Evolutionary conservation across 208 protist genomes (phyloP), one percentile per base, ranked within the genome.

Genomic region (Leishmania amazonensis): DNA sequence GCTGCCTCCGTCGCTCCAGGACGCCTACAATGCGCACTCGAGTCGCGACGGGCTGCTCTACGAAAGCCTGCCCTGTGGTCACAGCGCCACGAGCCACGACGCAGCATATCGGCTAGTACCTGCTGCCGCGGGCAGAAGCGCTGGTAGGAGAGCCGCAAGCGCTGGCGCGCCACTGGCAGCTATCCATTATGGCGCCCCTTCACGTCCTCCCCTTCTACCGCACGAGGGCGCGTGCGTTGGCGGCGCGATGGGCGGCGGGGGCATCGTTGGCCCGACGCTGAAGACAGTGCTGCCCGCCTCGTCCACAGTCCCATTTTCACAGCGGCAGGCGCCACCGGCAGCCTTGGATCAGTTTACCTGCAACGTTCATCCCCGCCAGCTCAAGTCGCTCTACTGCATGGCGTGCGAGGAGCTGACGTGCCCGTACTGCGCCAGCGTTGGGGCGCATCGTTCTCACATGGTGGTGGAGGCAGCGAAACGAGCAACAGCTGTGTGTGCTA

Each of bases 371-470:
- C 80, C 42, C 40, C 79, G 70, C 21, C 83, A 89, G 60, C 35
- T 89, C 54, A 78, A 88, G 68, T 87, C 85, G 38, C 83, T 95
- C 21, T 94, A 88, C 85, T 95, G 92, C 78, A 77, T 57, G 0
- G 85, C 81, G 45, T 95, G 92, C 79, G 64, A 76, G 24, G 84
- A 88, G 80, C 85, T 93, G 62, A 87, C 86, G 57, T 95, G 92
- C 77, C 88, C 92, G 31, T 93, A 94, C 85, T 95, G 92, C 79
- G 89, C 89, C 45, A 90, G 88, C 76, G 82, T 94, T 75, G 92
- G 92, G 28, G 38, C 53, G n/a, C 92, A 95, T 76, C 75, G 77
- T 8, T 84, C 88, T 9, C 91, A 95, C 76, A 86, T 90, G 28
- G 87, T 92, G 19, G 75, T 85, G 9, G 85, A 91, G 75, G 85